A percentile compares a stretch with the other conserved stretches of the same genome.
Conservation (phyloP, 2,329 filamentous ascomycete species). For the Fonsecaea pedrosoi region DNA sequence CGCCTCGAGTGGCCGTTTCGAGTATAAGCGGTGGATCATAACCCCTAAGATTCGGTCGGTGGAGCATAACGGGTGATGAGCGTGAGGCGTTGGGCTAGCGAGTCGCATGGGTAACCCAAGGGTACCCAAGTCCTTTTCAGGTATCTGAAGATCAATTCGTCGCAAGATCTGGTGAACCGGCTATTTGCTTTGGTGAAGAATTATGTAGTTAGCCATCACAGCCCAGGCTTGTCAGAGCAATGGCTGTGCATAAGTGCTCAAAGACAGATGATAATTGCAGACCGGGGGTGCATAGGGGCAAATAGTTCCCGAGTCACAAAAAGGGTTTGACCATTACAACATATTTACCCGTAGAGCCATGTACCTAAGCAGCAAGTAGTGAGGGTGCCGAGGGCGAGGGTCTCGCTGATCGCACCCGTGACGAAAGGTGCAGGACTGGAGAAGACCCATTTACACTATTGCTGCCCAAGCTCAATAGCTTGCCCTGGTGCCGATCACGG, state of each 20-base stretch:
- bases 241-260: background rate
- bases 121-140: slow-evolving; percentile 4
- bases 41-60: slow-evolving; percentile 13
- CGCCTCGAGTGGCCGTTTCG: slow-evolving; percentile 28
- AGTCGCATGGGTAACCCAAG: slow-evolving; percentile 15
- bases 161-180: slow-evolving; percentile 6
- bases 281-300: background rate
- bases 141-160: slow-evolving; percentile 1
- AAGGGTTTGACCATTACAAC: slow-evolving; percentile 11
- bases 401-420: slow-evolving; percentile 10
- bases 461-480: slow-evolving; percentile 31
- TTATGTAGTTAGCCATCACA: background rate
- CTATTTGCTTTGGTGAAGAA: background rate
- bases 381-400: slow-evolving; percentile 16
- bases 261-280: background rate
- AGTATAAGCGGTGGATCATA: slow-evolving; percentile 21
- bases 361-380: background rate
- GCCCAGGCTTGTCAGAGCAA: background rate
- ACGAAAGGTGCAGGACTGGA: slow-evolving; percentile 16
- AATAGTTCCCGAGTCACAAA: slow-evolving; percentile 6
- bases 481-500: slow-evolving; percentile 31
- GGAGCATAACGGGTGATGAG: slow-evolving; percentile 28
- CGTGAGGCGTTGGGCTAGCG: slow-evolving; percentile 30
- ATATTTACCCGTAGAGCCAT: slow-evolving; percentile 1
- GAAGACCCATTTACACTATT: slow-evolving; percentile 21